These are phyloP conservation scores for Metschnikowia rubicola DNA, from an alignment of 805 yeast genomes.

Conservation along the genomic window DNA sequence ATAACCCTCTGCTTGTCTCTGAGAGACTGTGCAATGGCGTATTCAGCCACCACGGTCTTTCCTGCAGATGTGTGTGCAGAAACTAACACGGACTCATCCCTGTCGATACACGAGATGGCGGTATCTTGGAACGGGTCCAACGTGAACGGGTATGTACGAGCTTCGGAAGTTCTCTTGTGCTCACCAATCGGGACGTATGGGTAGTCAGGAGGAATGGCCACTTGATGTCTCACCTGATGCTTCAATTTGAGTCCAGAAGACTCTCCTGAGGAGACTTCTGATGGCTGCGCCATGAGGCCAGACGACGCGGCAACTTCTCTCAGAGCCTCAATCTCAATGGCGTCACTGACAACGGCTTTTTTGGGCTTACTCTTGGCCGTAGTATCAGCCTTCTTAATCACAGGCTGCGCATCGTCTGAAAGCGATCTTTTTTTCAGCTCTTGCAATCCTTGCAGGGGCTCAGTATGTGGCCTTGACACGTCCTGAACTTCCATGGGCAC, in stretches of 20 bases:
- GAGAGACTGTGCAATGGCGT: slow-evolving; percentile 93
- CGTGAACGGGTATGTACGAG: slow-evolving; percentile 86
- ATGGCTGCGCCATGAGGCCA: slow-evolving; percentile 49
- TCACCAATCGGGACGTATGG: slow-evolving; percentile 85
- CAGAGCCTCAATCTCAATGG: slow-evolving; percentile 84
- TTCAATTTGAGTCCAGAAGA: slow-evolving; percentile 53
- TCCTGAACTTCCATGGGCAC: slow-evolving; percentile 21
- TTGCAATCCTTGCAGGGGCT: not conserved
- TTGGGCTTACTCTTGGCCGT: slow-evolving; percentile 29
- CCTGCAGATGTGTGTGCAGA: slow-evolving; percentile 99
- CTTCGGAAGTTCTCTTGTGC: slow-evolving; percentile 74
- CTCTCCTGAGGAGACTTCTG: slow-evolving; percentile 25
- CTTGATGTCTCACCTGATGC: slow-evolving; percentile 97
- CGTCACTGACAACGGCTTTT: slow-evolving; percentile 78
- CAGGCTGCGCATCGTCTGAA: not conserved
- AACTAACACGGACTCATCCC: slow-evolving; percentile 90
- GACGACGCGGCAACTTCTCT: slow-evolving; percentile 82
- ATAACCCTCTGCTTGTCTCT: slow-evolving; percentile 90
- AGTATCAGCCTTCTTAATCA: slow-evolving; percentile 2
- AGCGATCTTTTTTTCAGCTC: slow-evolving; percentile 3
- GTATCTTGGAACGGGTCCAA: slow-evolving; percentile 98
- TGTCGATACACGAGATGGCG: slow-evolving; percentile 91
- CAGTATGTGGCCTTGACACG: not conserved
- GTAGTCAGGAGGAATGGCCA: slow-evolving; percentile 90
- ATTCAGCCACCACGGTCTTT: slow-evolving; percentile 95